Conservation (phyloP, 306 rosid genomes). For the Quercus alba region DNA sequence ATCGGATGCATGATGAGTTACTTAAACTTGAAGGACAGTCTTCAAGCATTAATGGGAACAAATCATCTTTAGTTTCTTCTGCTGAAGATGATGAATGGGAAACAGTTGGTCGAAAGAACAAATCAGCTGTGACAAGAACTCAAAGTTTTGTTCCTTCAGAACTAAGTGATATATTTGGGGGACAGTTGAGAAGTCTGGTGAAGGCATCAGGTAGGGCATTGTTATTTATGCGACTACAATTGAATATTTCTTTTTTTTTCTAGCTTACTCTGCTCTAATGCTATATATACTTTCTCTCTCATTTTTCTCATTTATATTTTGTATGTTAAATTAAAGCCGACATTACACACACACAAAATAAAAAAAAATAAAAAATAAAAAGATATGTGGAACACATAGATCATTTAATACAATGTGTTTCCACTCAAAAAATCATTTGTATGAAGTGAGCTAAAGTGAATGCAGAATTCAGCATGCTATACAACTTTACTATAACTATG, state of each 20-base stretch:
- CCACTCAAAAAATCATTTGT: not conserved
- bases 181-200: conserved; percentile 78
- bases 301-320: not conserved
- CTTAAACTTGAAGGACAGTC: conserved; percentile 71
- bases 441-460: not conserved
- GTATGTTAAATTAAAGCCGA: not conserved
- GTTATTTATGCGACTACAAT: not conserved
- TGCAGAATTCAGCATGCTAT: not conserved
- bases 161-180: conserved; percentile 81
- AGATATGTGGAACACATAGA: not conserved
- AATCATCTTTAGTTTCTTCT: conserved; percentile 69
- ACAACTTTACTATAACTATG: not conserved
- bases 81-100: conserved; percentile 97
- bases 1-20: conserved; percentile 85
- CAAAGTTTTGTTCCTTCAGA: conserved; percentile 84
- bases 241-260: not conserved
- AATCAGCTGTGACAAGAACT: conserved; percentile 91
- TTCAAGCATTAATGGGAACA: conserved; percentile 44
- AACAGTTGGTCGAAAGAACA: conserved; percentile 92
- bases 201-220: conserved; percentile 59
- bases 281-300: too few species aligned
- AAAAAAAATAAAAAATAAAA: not conserved
- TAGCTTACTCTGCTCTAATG: not conserved
- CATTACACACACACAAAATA: not conserved
- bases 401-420: not conserved